Conservation (phyloP, 306 rosid species). For the Parietaria judaica region DNA sequence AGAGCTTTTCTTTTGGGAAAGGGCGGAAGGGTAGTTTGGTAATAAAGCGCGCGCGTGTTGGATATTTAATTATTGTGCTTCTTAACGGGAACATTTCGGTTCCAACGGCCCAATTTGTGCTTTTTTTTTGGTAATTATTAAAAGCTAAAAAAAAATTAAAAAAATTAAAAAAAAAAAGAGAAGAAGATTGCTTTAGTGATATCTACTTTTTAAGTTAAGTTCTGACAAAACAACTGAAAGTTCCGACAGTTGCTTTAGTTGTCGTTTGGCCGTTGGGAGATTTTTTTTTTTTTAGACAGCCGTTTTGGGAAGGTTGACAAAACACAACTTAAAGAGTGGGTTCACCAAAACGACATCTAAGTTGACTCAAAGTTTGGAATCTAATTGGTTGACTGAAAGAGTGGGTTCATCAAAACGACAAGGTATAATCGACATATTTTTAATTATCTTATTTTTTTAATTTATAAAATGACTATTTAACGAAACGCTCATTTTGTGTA, state of each 20-base stretch:
- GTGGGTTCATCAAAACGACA: background rate
- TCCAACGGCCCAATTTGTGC: constrained; percentile 5
- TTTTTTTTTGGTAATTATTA: constrained; percentile 1
- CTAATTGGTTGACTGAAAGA: background rate
- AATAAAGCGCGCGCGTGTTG: background rate
- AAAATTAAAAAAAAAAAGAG: background rate
- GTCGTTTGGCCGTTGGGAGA: constrained; percentile 7
- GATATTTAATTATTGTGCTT: background rate
- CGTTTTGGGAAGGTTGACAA: background rate
- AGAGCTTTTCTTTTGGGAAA: constrained; percentile 1
- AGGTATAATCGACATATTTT: background rate
- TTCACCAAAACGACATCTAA: background rate
- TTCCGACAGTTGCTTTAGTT: background rate
- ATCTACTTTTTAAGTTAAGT: background rate
- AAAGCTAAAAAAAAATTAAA: background rate
- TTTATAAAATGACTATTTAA: too few species aligned
- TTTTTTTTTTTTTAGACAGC: too few species aligned
- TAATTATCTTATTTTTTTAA: too few species aligned
- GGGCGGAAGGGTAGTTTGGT: background rate
- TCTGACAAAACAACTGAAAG: too few species aligned
- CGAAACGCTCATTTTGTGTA: too few species aligned
- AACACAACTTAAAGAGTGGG: background rate
- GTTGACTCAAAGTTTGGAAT: background rate
- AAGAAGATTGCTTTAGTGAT: background rate
- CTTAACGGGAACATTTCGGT: constrained; percentile 12